Conservation (phyloP, 2,329 filamentous ascomycete species). For the Sphaerostilbella broomeana region DNA sequence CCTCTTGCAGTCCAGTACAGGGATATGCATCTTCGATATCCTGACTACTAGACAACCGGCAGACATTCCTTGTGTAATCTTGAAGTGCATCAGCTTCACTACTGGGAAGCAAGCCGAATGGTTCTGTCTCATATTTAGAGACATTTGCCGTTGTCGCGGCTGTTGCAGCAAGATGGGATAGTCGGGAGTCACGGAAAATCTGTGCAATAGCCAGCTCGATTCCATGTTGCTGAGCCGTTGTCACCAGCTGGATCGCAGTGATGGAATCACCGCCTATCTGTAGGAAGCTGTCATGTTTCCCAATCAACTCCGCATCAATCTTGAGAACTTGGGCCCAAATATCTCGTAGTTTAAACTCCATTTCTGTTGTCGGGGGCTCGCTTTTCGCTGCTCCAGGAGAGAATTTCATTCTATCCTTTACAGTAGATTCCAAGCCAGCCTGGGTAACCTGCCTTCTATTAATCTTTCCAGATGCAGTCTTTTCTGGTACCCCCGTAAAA, state of each 20-base stretch:
- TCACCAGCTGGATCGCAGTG: conserved; percentile 5
- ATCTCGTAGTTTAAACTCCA: neutral
- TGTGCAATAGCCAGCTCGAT: conserved; percentile 1
- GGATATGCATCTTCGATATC: conserved; percentile 28
- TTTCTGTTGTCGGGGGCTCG: conserved; percentile 9
- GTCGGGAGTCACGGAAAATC: conserved; percentile 3
- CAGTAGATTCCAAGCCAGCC: conserved; percentile 1
- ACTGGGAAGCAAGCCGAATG: conserved; percentile 1
- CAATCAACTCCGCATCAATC: neutral
- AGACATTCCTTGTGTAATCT: neutral
- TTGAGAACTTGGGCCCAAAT: conserved; percentile 6
- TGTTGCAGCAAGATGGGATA: neutral
- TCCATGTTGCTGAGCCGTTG: neutral
- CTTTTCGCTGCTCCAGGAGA: conserved; percentile 6
- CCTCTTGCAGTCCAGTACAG: conserved; percentile 32
- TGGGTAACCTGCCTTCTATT: conserved; percentile 6
- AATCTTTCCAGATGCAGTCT: conserved; percentile 13
- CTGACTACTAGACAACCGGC: neutral
- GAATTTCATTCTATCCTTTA: conserved; percentile 5
- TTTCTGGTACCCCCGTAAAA: conserved; percentile 11
- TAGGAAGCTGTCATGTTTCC: conserved; percentile 29
- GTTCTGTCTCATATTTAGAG: neutral
- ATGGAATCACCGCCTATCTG: conserved; percentile 38
- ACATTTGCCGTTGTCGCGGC: neutral
- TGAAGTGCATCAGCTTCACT: neutral